Evolutionary conservation across 1,284 basidiomycete species (phyloP).

Genomic region (Gomphus bonarii): DNA sequence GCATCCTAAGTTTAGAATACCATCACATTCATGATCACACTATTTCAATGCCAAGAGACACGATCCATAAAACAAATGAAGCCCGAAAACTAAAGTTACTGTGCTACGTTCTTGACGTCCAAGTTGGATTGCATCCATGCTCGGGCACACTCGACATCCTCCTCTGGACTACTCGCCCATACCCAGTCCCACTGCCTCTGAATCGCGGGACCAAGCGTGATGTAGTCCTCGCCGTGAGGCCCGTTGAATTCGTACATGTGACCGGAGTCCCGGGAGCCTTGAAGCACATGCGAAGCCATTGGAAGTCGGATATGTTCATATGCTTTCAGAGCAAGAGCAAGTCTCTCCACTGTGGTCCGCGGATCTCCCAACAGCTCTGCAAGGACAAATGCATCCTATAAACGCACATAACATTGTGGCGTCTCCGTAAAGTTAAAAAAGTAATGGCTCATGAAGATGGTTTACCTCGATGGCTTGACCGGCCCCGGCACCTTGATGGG

Average conservation of each 20-base stretch:
- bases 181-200: constrained; percentile 35
- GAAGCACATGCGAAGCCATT: constrained; percentile 29
- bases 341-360: constrained; percentile 25
- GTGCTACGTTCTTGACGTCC: neutral
- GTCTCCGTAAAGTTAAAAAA: neutral
- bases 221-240: constrained; percentile 23
- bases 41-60: too few species aligned
- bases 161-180: constrained; percentile 18
- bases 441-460: neutral
- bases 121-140: neutral
- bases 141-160: constrained; percentile 18
- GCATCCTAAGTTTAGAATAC: too few species aligned
- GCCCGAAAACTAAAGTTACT: neutral
- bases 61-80: neutral
- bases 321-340: constrained; percentile 30
- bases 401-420: too few species aligned
- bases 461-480: constrained; percentile 44
- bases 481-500: constrained; percentile 42
- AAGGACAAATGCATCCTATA: constrained; percentile 42
- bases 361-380: constrained; percentile 36
- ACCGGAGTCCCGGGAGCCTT: constrained; percentile 35
- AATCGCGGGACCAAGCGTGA: constrained; percentile 25
- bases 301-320: constrained; percentile 40
- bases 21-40: too few species aligned
- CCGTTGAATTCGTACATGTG: constrained; percentile 30